Conservation (phyloP, 2,329 filamentous ascomycete genomes). For the Verticillium albo-atrum region DNA sequence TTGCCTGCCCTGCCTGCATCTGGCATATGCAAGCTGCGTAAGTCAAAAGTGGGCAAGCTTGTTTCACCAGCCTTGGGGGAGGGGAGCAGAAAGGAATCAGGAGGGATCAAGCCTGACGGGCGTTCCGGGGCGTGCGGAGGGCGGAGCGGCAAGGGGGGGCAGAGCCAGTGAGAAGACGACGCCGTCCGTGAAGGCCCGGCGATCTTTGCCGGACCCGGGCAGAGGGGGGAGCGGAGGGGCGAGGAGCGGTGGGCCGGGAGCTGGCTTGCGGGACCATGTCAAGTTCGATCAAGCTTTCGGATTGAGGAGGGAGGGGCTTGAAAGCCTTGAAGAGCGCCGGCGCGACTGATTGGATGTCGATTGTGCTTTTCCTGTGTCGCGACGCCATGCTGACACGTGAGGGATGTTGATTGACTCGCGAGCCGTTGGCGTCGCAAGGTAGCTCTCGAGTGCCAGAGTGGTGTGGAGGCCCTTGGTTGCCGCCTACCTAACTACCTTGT, state of each 20-base stretch:
- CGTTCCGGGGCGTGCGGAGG: neutral
- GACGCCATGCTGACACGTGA: neutral
- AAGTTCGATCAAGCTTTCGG: conserved; percentile 3
- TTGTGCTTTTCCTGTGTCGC: neutral
- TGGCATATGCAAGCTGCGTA: conserved; percentile 4
- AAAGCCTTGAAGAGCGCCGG: neutral
- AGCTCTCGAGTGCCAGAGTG: too few relatives aligned
- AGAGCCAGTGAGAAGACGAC: neutral
- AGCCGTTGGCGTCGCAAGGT: neutral
- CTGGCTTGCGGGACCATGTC: neutral
- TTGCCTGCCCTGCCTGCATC: neutral
- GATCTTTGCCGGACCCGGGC: conserved; percentile 4
- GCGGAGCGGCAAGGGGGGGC: neutral
- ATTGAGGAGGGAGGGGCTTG: neutral
- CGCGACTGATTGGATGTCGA: neutral
- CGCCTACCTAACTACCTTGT: too few relatives aligned
- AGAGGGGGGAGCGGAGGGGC: conserved; percentile 1
- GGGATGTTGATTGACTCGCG: neutral
- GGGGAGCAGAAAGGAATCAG: neutral
- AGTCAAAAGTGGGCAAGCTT: conserved; percentile 4
- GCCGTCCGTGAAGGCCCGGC: neutral
- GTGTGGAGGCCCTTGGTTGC: too few relatives aligned
- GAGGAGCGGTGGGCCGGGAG: neutral
- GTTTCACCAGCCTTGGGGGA: conserved; percentile 2
- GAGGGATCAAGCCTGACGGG: neutral